phyloP scores from a whole-genome alignment of 208 protist species.

The Leptomonas seymouri region DNA sequence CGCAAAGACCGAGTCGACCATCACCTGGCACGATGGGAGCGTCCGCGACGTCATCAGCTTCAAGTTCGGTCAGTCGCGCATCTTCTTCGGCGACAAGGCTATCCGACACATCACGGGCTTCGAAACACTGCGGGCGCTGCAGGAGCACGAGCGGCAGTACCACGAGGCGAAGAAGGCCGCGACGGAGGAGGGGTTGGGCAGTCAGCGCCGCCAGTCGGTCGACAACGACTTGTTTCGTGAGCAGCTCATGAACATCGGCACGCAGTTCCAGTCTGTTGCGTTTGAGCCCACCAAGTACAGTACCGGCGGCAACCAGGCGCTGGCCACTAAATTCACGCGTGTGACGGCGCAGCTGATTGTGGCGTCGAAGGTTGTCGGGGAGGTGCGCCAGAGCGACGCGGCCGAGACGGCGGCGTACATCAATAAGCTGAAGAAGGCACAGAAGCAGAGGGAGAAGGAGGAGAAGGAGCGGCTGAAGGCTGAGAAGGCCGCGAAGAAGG shows the following conservation, averaged over 20 bases:
- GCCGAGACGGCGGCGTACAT: conserved; percentile 29
- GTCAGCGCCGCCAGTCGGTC: conserved; percentile 3
- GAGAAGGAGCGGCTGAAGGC: conserved; percentile 26
- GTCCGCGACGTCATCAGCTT: conserved; percentile 26
- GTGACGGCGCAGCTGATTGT: conserved; percentile 42
- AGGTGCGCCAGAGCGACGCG: conserved; percentile 20
- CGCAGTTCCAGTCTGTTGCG: conserved; percentile 37
- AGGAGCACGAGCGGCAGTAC: conserved; percentile 41
- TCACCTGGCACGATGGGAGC: conserved; percentile 35
- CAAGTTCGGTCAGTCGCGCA: conserved; percentile 36
- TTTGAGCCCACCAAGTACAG: conserved; percentile 39
- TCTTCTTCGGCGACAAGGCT: conserved; percentile 51
- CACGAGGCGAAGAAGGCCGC: conserved; percentile 23
- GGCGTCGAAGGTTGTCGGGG: conserved; percentile 24
- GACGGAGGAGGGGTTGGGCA: conserved; percentile 15
- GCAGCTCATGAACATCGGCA: conserved; percentile 49
- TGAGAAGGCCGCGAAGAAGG: conserved; percentile 30
- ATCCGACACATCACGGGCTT: conserved; percentile 52
- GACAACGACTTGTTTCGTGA: conserved; percentile 32
- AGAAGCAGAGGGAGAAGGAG: conserved; percentile 26
- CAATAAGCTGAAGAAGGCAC: conserved; percentile 35
- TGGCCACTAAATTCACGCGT: conserved; percentile 36
- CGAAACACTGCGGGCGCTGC: conserved; percentile 44
- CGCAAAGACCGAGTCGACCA: conserved; percentile 21
- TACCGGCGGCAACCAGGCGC: conserved; percentile 35